Evolutionary conservation across 2,329 filamentous ascomycete genomes (phyloP), one percentile per base, ranked within the genome.

Genomic region (Aspergillus aculeatinus): DNA sequence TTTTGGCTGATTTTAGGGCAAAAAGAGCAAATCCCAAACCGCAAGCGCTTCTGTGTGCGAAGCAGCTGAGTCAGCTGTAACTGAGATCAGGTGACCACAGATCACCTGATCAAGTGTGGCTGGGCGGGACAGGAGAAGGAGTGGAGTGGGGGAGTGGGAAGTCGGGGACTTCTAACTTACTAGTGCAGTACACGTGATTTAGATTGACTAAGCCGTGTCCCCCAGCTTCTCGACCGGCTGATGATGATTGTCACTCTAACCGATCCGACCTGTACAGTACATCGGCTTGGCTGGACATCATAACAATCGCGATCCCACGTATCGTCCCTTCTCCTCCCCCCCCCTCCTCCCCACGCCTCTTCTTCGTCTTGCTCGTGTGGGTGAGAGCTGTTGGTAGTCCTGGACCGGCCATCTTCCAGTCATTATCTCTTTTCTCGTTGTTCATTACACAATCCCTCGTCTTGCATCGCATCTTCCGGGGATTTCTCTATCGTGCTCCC

Each of bases 41-140:
- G 63, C 66, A 64, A 67, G 65, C 60, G 62, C 61, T 69, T 71
- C 69, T 73, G 70, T 74, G 72, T 72, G 71, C 69, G 72, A 57
- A 49, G 31, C 9, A 60, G 64, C 68, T 72, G 69, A 72, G 63
- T 72, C 64, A 70, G 59, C 48, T 21, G 50, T 63, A 58, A 62
- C 25, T 68, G 55, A 65, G 54, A 42, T 69, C 59, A 66, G 56
- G 33, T 57, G 39, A 48, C 39, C 12, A 27, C 51, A 11, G 6
- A 14, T 48, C 53, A 48, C 42, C 53, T 55, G 42, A 48, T 42
- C 4, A 12, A 9, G 9, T 33, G 42, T 47, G 58, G 55, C 55
- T 58, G 51, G 39, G 27, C 27, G 27, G 27, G 27, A 29, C 7
- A 29, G 27, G 27, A 29, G 27, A 27, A 27, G 39, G 39, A 44